Conservation (phyloP, 345 rosid genomes). For the Abelmoschus esculentus region DNA sequence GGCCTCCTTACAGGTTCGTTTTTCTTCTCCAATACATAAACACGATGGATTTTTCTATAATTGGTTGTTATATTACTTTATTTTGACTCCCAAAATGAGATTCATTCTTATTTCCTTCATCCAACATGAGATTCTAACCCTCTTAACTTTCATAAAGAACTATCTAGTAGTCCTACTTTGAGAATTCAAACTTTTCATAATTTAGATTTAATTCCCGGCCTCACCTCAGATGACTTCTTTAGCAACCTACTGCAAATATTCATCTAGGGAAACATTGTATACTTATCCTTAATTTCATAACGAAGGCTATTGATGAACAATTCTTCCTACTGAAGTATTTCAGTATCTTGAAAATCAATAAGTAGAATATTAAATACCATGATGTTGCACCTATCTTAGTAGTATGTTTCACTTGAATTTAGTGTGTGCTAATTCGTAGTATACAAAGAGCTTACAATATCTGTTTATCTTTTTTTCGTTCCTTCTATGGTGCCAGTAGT, state of each 20-base stretch:
- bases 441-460: neutral
- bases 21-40: constrained; percentile 9
- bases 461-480: neutral
- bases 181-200: neutral
- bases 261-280: neutral
- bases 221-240: neutral
- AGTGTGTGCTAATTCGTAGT: neutral
- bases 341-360: neutral
- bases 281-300: neutral
- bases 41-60: neutral
- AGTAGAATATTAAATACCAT: neutral
- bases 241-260: neutral
- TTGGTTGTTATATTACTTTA: neutral
- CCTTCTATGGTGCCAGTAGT: constrained; percentile 4
- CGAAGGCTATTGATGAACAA: neutral
- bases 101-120: neutral
- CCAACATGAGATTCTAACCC: neutral
- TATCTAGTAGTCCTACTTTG: neutral
- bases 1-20: constrained; percentile 53
- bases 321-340: neutral
- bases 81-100: neutral
- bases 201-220: neutral
- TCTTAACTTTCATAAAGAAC: neutral
- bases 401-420: constrained; percentile 3
- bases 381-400: neutral